Evolutionary conservation across 495 filamentous ascomycete species (phyloP).

Genomic region (Talaromyces adpressus): DNA sequence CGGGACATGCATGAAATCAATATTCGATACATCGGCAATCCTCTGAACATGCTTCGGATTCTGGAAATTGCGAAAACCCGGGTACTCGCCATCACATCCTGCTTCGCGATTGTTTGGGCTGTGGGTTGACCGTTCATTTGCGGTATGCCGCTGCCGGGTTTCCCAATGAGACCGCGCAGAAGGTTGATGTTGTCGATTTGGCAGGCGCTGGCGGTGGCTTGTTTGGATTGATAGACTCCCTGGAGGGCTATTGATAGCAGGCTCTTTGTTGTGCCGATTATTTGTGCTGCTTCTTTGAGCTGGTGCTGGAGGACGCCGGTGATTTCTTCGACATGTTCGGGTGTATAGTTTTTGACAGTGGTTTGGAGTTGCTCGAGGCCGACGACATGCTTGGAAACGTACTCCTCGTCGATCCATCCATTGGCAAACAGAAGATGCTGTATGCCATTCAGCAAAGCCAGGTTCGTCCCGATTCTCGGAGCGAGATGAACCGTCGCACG

Average conservation of each 20-base stretch:
- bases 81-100: slow-evolving; percentile 12
- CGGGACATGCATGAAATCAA: slow-evolving; percentile 8
- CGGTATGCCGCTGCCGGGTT: slow-evolving; percentile 11
- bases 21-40: slow-evolving; percentile 13
- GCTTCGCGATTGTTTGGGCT: slow-evolving; percentile 14
- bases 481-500: slow-evolving; percentile 14
- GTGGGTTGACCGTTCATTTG: slow-evolving; percentile 15
- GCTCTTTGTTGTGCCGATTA: slow-evolving; percentile 13
- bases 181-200: slow-evolving; percentile 16
- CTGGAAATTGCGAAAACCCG: slow-evolving; percentile 9
- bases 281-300: slow-evolving; percentile 12
- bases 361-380: slow-evolving; percentile 10
- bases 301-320: slow-evolving; percentile 9
- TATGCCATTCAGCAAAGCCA: slow-evolving; percentile 14
- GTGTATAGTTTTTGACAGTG: slow-evolving; percentile 11
- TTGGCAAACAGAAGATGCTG: slow-evolving; percentile 14
- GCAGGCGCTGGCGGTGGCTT: slow-evolving; percentile 12
- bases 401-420: slow-evolving; percentile 15
- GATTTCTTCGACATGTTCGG: slow-evolving; percentile 11
- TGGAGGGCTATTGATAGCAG: slow-evolving; percentile 13
- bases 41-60: slow-evolving; percentile 13
- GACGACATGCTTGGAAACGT: slow-evolving; percentile 10
- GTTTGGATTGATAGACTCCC: slow-evolving; percentile 16
- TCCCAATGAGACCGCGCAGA: slow-evolving; percentile 5
- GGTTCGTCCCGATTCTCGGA: slow-evolving; percentile 14